Conservation (phyloP, 1,139 yeast species). For the Barnettozyma hawaiiensis region DNA sequence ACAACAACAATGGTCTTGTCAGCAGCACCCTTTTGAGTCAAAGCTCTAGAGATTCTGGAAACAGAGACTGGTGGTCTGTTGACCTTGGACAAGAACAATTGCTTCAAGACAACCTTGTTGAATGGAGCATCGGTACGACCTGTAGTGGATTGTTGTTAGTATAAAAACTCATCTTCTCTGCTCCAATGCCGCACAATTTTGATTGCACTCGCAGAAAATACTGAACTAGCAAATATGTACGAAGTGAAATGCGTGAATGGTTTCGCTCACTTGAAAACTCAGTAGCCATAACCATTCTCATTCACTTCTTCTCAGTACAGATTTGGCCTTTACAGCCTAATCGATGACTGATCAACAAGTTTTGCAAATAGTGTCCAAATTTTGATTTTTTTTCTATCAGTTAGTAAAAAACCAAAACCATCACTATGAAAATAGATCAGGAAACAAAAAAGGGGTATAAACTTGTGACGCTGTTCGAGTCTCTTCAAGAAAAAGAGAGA, state of each 20-base stretch:
- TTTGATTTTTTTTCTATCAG: conserved; percentile 6
- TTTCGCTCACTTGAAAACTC: too few relatives aligned
- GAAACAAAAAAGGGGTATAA: conserved; percentile 7
- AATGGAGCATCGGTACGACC: conserved; percentile 98
- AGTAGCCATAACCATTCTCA: conserved; percentile 1
- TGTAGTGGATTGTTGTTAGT: conserved; percentile 43
- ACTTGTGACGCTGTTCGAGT: conserved; percentile 17
- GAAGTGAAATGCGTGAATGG: background rate
- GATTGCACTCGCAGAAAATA: conserved; percentile 58
- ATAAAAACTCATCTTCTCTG: conserved; percentile 37
- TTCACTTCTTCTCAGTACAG: conserved; percentile 1
- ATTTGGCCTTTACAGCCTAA: conserved; percentile 12
- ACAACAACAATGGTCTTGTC: conserved; percentile 95
- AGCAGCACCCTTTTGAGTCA: conserved; percentile 78
- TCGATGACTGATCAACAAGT: conserved; percentile 2
- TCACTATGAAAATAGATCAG: conserved; percentile 2
- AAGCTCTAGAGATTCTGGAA: conserved; percentile 83
- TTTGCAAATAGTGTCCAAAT: conserved; percentile 3
- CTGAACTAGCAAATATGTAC: conserved; percentile 8
- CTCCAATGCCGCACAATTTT: conserved; percentile 50
- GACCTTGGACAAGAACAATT: conserved; percentile 94
- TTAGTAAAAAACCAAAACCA: conserved; percentile 9
- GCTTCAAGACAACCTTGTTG: conserved; percentile 94
- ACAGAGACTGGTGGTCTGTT: conserved; percentile 99
- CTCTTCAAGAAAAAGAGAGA: conserved; percentile 27